A percentile compares a stretch with the other conserved stretches of the same genome.
Evolutionary conservation across 2,329 filamentous ascomycete species (phyloP).

Genomic region (Colletotrichum phormii): DNA sequence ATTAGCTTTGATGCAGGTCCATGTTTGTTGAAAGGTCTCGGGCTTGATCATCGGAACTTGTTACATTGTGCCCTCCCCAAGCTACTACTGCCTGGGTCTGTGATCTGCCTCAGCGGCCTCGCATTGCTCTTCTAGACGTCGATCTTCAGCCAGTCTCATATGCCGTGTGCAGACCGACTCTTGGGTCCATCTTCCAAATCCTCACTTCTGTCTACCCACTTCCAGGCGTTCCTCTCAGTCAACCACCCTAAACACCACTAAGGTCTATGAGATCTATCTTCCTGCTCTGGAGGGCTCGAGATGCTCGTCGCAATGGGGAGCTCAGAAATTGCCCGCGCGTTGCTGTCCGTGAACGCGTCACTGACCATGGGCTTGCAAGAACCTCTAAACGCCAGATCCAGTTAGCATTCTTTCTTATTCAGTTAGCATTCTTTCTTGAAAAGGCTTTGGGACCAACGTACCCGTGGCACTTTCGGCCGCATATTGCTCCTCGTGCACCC

Average conservation of each 20-base stretch:
- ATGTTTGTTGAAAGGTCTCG: background rate
- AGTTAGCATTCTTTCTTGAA: background rate
- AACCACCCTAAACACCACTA: background rate
- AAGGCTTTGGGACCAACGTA: background rate
- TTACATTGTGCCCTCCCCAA: background rate
- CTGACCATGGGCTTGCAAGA: background rate
- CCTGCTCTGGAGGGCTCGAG: background rate
- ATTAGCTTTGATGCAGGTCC: background rate
- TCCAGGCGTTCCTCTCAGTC: background rate
- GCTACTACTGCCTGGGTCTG: background rate
- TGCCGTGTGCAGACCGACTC: background rate
- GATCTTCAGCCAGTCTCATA: background rate
- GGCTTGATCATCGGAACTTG: background rate
- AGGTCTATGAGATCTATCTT: constrained; percentile 10
- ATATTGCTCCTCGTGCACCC: background rate
- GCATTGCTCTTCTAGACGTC: background rate
- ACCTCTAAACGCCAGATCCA: background rate
- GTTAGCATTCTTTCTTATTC: background rate
- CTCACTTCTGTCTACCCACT: background rate
- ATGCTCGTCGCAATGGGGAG: background rate
- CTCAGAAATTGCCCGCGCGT: background rate
- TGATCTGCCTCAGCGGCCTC: background rate
- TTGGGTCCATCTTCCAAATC: background rate
- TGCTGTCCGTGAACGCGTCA: background rate
- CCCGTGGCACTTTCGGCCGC: background rate